Evolutionary conservation across 2,329 filamentous ascomycete genomes (phyloP).

Genomic region (Rhexocercosporidium sp.): DNA sequence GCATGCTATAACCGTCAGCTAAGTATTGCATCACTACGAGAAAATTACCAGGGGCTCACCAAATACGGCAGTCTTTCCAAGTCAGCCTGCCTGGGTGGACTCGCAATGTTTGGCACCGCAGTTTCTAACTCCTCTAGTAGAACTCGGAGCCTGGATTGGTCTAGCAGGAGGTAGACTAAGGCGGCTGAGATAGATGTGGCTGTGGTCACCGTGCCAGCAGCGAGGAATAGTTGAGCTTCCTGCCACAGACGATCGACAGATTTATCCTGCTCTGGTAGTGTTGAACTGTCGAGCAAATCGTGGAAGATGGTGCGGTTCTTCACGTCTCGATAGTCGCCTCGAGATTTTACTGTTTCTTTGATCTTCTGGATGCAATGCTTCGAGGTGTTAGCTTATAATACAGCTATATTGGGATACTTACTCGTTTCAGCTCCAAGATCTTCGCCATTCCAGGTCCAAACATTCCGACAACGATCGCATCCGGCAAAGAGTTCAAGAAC

Average conservation of each 20-base stretch:
- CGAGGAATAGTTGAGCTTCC: slow-evolving; percentile 47
- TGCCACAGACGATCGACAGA: slow-evolving; percentile 42
- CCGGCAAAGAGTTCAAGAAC: slow-evolving; percentile 14
- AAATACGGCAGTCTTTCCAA: slow-evolving; percentile 50
- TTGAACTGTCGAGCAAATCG: slow-evolving; percentile 41
- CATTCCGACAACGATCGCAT: slow-evolving; percentile 8
- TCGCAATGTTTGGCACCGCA: slow-evolving; percentile 34
- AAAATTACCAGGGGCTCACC: slow-evolving; percentile 11
- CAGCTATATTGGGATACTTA: not conserved
- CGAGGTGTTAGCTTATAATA: not conserved
- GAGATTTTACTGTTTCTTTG: slow-evolving; percentile 14
- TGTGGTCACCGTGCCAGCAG: slow-evolving; percentile 49
- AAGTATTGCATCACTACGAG: not conserved
- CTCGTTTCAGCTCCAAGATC: slow-evolving; percentile 14
- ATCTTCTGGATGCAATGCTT: slow-evolving; percentile 23
- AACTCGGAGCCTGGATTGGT: slow-evolving; percentile 31
- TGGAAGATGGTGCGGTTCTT: slow-evolving; percentile 29
- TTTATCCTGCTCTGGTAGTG: slow-evolving; percentile 47
- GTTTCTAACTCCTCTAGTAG: slow-evolving; percentile 39
- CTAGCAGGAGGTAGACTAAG: slow-evolving; percentile 40
- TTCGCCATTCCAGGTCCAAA: slow-evolving; percentile 21
- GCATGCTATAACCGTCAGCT: slow-evolving; percentile 14
- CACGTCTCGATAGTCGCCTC: slow-evolving; percentile 17
- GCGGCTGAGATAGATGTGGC: slow-evolving; percentile 39
- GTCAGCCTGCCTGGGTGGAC: slow-evolving; percentile 38